phyloP scores from a whole-genome alignment of 2,329 filamentous ascomycete species.

The Sporothrix sp. region DNA sequence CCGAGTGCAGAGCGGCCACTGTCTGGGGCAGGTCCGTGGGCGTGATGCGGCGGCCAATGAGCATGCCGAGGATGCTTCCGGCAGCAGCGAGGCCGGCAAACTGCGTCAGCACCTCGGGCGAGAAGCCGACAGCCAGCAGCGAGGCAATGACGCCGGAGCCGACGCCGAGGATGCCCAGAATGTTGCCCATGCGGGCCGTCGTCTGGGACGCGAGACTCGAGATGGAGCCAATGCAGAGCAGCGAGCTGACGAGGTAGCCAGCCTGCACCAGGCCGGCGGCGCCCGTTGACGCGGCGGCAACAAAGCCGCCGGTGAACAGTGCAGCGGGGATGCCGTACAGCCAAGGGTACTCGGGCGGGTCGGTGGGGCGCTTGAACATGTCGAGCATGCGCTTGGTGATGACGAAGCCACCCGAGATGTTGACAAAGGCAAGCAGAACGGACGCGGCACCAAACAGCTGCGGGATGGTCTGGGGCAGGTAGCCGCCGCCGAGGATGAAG shows the following conservation, averaged over 20 bases:
- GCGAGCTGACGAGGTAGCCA: constrained; percentile 74
- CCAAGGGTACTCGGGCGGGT: constrained; percentile 83
- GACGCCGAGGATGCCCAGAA: constrained; percentile 79
- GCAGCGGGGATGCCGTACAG: constrained; percentile 69
- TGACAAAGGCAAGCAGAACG: constrained; percentile 78
- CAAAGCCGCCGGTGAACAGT: constrained; percentile 70
- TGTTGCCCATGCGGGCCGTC: constrained; percentile 76
- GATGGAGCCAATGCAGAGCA: constrained; percentile 77
- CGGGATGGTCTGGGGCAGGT: constrained; percentile 65
- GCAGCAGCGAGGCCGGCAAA: constrained; percentile 66
- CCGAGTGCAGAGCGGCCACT: constrained; percentile 79
- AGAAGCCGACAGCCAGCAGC: constrained; percentile 69
- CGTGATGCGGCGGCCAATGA: constrained; percentile 79
- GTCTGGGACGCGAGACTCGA: constrained; percentile 72
- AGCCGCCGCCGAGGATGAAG: constrained; percentile 80
- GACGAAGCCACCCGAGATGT: constrained; percentile 80
- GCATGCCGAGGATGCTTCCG: constrained; percentile 55
- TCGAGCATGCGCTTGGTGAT: constrained; percentile 91
- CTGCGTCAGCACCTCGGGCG: constrained; percentile 67
- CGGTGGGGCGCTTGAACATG: constrained; percentile 80
- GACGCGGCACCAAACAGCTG: constrained; percentile 70
- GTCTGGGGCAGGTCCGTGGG: constrained; percentile 83
- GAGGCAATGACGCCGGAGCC: constrained; percentile 75
- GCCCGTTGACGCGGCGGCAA: constrained; percentile 71
- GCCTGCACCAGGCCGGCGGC: constrained; percentile 78